phyloP scores from a whole-genome alignment of 2,329 filamentous ascomycete species.

The Chaetomium olivaceum region DNA sequence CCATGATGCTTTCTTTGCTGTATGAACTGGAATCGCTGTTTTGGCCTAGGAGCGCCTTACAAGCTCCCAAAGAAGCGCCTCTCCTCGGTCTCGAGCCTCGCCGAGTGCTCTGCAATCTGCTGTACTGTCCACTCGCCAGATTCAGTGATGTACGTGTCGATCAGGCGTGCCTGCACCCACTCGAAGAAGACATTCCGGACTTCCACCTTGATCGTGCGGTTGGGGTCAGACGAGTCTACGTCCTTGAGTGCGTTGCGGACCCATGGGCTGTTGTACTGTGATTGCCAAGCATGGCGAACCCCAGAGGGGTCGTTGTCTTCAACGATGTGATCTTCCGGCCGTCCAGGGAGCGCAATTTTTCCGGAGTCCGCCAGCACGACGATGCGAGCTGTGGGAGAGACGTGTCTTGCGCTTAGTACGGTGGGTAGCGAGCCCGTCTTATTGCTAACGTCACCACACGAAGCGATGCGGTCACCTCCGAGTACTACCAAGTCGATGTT shows the following conservation, averaged over 20 bases:
- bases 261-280: constrained; percentile 30
- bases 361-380: constrained; percentile 61
- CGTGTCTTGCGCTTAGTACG: constrained; percentile 54
- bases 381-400: constrained; percentile 49
- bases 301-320: constrained; percentile 57
- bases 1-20: constrained; percentile 15
- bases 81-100: constrained; percentile 40
- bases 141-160: constrained; percentile 59
- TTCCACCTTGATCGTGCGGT: constrained; percentile 31
- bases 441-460: constrained; percentile 61
- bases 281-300: constrained; percentile 50
- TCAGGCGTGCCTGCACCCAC: constrained; percentile 54
- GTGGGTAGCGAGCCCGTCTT: constrained; percentile 65
- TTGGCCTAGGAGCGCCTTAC: constrained; percentile 30
- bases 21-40: background rate
- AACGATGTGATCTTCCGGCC: constrained; percentile 45
- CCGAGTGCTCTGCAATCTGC: constrained; percentile 45
- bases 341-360: constrained; percentile 56
- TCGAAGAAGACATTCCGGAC: constrained; percentile 60
- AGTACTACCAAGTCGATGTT: constrained; percentile 61
- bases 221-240: background rate
- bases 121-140: constrained; percentile 46
- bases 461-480: constrained; percentile 63
- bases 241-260: constrained; percentile 30
- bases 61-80: constrained; percentile 47